Evolutionary conservation across 169 alveolate genomes (phyloP), one percentile per base, ranked within the genome.

Genomic region (Hammondia hammondi): DNA sequence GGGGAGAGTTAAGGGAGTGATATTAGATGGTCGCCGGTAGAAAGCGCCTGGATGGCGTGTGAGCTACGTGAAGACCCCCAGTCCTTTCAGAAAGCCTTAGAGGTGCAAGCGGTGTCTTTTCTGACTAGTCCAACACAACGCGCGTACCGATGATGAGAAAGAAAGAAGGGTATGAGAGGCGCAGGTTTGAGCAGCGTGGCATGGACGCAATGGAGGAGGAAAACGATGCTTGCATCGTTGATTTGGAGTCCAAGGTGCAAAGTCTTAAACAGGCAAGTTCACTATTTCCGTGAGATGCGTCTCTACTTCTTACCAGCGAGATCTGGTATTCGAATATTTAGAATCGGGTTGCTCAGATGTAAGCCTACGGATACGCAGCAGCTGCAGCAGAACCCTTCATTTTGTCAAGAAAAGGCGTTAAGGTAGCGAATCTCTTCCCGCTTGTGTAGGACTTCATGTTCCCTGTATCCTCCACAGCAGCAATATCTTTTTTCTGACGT

Each of bases 121-220:
- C 61, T 52, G 61, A 52, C 61, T 52, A 52, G 61, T 52, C 3
- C 61, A 52, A 52, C 61, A 1, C 61, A 10, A 52, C 61, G 61
- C 61, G 61, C 61, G 61, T 27, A 67, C 88, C 92, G 88, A 92
- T 92, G 95, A 92, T 92, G 95, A 89, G 95, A 29, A 92, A 92
- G 84, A 92, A 92, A 52, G 95, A 71, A 32, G 95, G 93, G 48
- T 61, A 24, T 82, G 95, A 92, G 82, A 39, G 90, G 90, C 85
- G 93, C 24, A 43, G 89, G 70, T 45, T 71, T 29, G 77, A 81
- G 56, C 71, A 92, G 67, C 61, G 43, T 48, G 90, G 72, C 35
- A 27, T 73, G 57, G 95, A 84, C 27, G 37, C 93, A 48, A 57
- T 92, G 48, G 95, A 92, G 72, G 81, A 56, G 32, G 95, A 92